Conservation (phyloP, 2,329 filamentous ascomycete species). For the Aspergillus brasiliensis region DNA sequence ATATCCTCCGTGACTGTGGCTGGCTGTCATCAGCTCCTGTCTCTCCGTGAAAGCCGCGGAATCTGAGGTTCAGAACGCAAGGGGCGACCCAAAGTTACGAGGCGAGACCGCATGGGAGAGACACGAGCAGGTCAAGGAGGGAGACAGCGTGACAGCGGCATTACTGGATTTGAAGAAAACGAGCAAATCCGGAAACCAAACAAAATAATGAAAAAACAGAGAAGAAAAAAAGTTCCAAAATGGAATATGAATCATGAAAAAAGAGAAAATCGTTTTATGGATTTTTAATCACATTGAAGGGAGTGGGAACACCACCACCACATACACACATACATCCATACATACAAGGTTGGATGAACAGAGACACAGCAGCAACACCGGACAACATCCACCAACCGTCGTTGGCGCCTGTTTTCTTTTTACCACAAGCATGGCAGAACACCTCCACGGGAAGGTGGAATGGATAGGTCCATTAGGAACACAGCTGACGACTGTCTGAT, state of each 20-base stretch:
- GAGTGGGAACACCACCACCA: too few relatives aligned
- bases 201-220: too few relatives aligned
- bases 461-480: slow-evolving; percentile 23
- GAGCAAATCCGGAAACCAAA: too few relatives aligned
- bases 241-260: too few relatives aligned
- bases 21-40: slow-evolving; percentile 18
- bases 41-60: slow-evolving; percentile 6
- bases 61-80: slow-evolving; percentile 17
- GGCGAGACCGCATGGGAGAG: not conserved
- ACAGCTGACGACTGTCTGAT: slow-evolving; percentile 14
- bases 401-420: too few relatives aligned
- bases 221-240: too few relatives aligned
- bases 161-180: too few relatives aligned
- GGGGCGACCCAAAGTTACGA: slow-evolving; percentile 12
- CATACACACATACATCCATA: too few relatives aligned
- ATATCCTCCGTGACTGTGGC: slow-evolving; percentile 16
- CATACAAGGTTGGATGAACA: not conserved
- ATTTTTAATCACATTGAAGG: too few relatives aligned
- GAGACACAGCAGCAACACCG: not conserved
- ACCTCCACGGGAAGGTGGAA: slow-evolving; percentile 8
- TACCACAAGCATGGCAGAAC: not conserved
- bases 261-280: too few relatives aligned
- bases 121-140: not conserved
- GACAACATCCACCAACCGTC: not conserved
- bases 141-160: not conserved